Conservation (phyloP, 2,329 filamentous ascomycete species). For the Herpotrichia juniperi region DNA sequence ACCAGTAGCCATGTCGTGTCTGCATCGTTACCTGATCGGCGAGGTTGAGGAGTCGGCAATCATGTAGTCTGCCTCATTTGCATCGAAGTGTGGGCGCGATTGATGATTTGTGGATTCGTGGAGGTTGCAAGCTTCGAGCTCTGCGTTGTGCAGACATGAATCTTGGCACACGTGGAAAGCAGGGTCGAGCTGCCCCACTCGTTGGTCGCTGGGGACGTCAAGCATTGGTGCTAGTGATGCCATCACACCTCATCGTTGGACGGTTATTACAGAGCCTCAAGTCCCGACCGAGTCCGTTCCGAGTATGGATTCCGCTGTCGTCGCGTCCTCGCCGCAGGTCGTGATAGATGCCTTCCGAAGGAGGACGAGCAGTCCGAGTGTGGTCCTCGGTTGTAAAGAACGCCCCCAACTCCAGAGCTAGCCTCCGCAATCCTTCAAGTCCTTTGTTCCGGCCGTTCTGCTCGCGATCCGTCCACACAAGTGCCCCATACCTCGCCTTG, state of each 20-base stretch:
- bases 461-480: background rate
- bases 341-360: background rate
- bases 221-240: constrained; percentile 3
- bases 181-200: constrained; percentile 3
- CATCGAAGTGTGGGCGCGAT: background rate
- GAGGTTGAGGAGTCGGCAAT: background rate
- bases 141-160: background rate
- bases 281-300: background rate
- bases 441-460: constrained; percentile 5
- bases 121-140: background rate
- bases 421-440: constrained; percentile 12
- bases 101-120: background rate
- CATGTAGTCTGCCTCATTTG: background rate
- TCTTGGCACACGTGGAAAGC: constrained; percentile 1
- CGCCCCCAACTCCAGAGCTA: background rate
- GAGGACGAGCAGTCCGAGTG: background rate
- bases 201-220: background rate
- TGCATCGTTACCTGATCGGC: constrained; percentile 14
- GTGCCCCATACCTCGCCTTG: background rate
- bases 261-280: background rate
- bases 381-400: background rate
- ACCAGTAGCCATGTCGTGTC: constrained; percentile 30
- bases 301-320: background rate
- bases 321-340: background rate
- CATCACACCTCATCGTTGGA: background rate